A percentile compares a stretch with the other conserved stretches of the same genome.
phyloP scores from a whole-genome alignment of 805 yeast species.

The Sungouiozyma ichnusensis region DNA sequence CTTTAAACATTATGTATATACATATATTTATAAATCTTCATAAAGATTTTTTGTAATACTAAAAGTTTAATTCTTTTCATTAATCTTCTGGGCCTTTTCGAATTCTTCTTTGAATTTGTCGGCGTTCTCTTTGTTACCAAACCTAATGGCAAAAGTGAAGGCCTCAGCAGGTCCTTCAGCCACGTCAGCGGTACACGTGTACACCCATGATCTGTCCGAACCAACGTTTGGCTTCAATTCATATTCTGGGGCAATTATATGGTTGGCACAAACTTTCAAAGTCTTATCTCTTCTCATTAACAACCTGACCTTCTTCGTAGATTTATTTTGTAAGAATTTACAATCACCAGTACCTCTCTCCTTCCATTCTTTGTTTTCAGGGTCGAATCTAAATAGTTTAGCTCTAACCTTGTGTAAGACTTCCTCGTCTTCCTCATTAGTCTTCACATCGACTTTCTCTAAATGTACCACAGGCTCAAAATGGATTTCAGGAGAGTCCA shows the following conservation, averaged over 20 bases:
- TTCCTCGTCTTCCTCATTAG: conserved; percentile 87
- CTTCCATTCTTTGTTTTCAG: conserved; percentile 89
- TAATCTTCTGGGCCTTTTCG: conserved; percentile 66
- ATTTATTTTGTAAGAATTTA: conserved; percentile 85
- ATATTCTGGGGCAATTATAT: conserved; percentile 73
- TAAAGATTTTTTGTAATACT: not conserved
- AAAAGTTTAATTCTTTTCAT: conserved; percentile 34
- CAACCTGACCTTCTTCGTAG: conserved; percentile 71
- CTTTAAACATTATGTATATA: not conserved
- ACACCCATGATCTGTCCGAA: conserved; percentile 97
- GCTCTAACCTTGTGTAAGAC: conserved; percentile 82
- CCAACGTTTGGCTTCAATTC: conserved; percentile 87
- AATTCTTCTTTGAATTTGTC: conserved; percentile 90
- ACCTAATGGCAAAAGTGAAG: conserved; percentile 91
- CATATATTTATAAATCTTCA: not conserved
- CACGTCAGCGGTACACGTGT: conserved; percentile 85
- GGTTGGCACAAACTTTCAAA: conserved; percentile 95
- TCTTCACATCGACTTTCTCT: conserved; percentile 92
- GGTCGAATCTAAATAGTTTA: conserved; percentile 82
- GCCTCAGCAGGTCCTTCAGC: conserved; percentile 96
- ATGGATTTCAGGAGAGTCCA: conserved; percentile 51
- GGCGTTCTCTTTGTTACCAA: conserved; percentile 86
- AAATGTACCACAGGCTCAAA: conserved; percentile 93
- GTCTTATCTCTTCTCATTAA: conserved; percentile 99
- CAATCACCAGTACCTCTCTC: conserved; percentile 99